Evolutionary conservation across 345 rosid genomes (phyloP), one percentile per base, ranked within the genome.

Genomic region (Noccaea bulbosa): DNA sequence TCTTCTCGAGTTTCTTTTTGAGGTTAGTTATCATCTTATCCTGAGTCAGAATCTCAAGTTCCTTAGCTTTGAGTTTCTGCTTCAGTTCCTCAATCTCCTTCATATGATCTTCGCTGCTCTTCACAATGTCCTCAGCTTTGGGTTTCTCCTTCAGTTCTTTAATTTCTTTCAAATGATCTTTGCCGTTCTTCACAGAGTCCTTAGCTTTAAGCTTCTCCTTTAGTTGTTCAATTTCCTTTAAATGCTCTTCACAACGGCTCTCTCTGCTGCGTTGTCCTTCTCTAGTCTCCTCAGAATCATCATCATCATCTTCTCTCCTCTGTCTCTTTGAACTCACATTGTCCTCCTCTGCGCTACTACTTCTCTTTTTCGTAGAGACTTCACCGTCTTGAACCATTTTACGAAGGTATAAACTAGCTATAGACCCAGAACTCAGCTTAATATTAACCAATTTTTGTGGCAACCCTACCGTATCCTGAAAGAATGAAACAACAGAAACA

Each of bases 391-490:
- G 44, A 33, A 45, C 70, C 84, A 81, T 83, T 77, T 89, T 79
- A 34, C 97, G 92, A 64, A 87, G 78, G 48, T 67, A 85, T 12
- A 93, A 1, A 12, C 67, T 57, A 66, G 77, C 84, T 56, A n/a
- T 57, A 32, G 15, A 43, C 30, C 88, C 92, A 0, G 72, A 63
- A 24, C 70, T 76, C 45, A 75, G 65, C 68, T 75, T 60, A 56
- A 85, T 71, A 51, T 22, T 54, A 15, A 83, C 74, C 59, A 78
- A 67, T 65, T 93, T 93, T 74, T 91, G 93, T 2, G 79, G 81
- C 44, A 78, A 80, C 4, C 97, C 98, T 34, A 2, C 40, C 8
- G 74, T 70, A 72, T 93, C 98, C 98, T 93, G 77, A 46, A 77
- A 56, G 1, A 62, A 24, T 70, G 34, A 65, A 53, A 14, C 11